Evolutionary conservation across 1,284 basidiomycete genomes (phyloP).

Genomic region (Earliella scabrosa): DNA sequence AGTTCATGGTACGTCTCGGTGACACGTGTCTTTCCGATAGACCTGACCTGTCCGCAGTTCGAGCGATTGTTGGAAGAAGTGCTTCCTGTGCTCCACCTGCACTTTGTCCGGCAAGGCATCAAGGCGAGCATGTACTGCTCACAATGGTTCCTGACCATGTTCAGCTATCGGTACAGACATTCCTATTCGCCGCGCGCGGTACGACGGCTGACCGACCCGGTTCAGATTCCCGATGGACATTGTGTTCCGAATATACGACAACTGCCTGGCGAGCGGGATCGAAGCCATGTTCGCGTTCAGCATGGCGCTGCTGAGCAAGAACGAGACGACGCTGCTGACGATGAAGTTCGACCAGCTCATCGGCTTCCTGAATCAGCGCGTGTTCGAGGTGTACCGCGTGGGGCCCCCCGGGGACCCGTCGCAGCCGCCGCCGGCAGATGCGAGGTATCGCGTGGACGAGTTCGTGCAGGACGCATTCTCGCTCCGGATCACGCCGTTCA

Average conservation of each 20-base stretch:
- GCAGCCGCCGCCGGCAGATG: slow-evolving; percentile 18
- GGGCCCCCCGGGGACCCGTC: slow-evolving; percentile 15
- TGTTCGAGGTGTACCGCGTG: slow-evolving; percentile 86
- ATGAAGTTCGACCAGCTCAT: slow-evolving; percentile 92
- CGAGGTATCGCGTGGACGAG: slow-evolving; percentile 70
- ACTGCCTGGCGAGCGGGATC: slow-evolving; percentile 94
- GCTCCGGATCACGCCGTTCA: slow-evolving; percentile 87
- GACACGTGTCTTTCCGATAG: neutral
- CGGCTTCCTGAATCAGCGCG: slow-evolving; percentile 74
- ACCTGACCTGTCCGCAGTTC: slow-evolving; percentile 56
- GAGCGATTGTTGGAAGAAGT: slow-evolving; percentile 94
- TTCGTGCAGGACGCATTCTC: slow-evolving; percentile 88
- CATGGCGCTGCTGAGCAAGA: slow-evolving; percentile 84
- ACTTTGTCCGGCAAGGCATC: slow-evolving; percentile 91
- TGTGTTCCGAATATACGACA: slow-evolving; percentile 95
- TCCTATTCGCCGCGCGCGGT: neutral
- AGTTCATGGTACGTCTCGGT: slow-evolving; percentile 50
- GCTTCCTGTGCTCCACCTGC: slow-evolving; percentile 88
- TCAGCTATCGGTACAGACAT: slow-evolving; percentile 80
- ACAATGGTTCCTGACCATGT: slow-evolving; percentile 98
- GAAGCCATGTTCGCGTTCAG: slow-evolving; percentile 98
- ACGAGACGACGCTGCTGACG: slow-evolving; percentile 78
- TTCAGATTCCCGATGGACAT: slow-evolving; percentile 95
- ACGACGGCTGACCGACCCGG: too few relatives aligned
- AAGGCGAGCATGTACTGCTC: slow-evolving; percentile 97